Evolutionary conservation across 768 basidiomycete genomes (phyloP), one percentile per base, ranked within the genome.

Genomic region (Mycena leptocephala): DNA sequence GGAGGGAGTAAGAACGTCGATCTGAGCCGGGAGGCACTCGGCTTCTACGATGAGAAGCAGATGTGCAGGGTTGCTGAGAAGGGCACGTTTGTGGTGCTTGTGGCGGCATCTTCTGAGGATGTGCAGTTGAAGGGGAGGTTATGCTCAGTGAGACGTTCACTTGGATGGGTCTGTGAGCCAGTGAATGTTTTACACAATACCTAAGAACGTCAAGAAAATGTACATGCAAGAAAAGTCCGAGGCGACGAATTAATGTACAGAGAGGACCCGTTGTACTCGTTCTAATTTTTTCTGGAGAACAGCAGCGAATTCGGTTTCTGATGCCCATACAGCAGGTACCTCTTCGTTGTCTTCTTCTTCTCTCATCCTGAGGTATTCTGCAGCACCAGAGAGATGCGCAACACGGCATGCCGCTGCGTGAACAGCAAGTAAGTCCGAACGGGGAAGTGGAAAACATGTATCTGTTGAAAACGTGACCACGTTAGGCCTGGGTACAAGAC

Each of bases 41-140:
- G 88, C n/a, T 89, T 87, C 82, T 90, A 86, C 74, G 88, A 91
- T 66, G 88, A 89, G 46, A 82, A 84, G 58, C 83, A 82, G 69
- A 80, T 79, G 53, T 63, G 80, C 32, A 91, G 91, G 91, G 81
- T 90, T 28, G 89, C 86, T 41, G 90, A 90, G 80, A 84, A 81
- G 37, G 91, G 91, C 2, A 82, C 74, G 32, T 92, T 89, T 74
- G 83, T 81, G 32, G 83, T 92, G 13, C 79, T 85, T 26, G 86
- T 92, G 14, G 90, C 84, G 4, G 83, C 86, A 18, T 90, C 90
- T 4, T 90, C 89, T 6, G 80, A 77, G 41, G 87, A 90, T 76
- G 79, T 90, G 28, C 82, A 80, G 66, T 79, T 90, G 81, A 80
- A 33, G 85, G 80, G 14, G 79, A 84, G 30, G 81, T 87, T 28